phyloP scores from a whole-genome alignment of 2,329 filamentous ascomycete genomes.

The Hortaea sp. region DNA sequence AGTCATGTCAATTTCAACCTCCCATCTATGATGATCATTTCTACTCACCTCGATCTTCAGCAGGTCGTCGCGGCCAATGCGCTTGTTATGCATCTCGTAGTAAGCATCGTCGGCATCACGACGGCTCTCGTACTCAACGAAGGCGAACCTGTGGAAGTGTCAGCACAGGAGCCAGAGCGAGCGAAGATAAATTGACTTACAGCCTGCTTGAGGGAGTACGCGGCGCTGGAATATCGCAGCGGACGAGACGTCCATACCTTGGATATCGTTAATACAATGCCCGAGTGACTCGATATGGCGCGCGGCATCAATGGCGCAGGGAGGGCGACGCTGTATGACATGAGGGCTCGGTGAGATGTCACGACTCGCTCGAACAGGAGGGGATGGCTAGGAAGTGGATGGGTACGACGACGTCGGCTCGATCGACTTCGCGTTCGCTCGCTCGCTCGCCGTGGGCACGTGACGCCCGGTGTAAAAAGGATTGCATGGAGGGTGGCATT shows the following conservation, averaged over 20 bases:
- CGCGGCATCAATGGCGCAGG: neutral
- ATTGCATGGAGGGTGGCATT: neutral
- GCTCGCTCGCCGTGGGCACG: conserved; percentile 1
- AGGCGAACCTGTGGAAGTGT: conserved; percentile 61
- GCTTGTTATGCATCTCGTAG: conserved; percentile 99
- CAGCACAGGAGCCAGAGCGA: neutral
- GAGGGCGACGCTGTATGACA: neutral
- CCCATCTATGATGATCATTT: neutral
- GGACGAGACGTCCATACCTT: conserved; percentile 94
- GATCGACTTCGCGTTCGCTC: conserved; percentile 4
- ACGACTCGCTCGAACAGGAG: conserved; percentile 7
- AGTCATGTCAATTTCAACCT: neutral
- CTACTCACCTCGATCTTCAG: conserved; percentile 86
- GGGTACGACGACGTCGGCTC: conserved; percentile 4
- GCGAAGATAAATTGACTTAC: conserved; percentile 50
- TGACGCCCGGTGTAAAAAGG: neutral
- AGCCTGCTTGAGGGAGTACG: conserved; percentile 88
- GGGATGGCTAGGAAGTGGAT: conserved; percentile 12
- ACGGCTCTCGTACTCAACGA: conserved; percentile 97
- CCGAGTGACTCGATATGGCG: conserved; percentile 3
- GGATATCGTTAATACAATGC: conserved; percentile 33
- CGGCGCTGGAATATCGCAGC: conserved; percentile 95
- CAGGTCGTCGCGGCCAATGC: conserved; percentile 86
- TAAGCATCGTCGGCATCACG: conserved; percentile 98
- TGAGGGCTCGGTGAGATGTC: neutral